Percentiles rank a stretch among this genome's conserved stretches.
These are phyloP conservation scores for Brasilioporus rufonigricans DNA, from an alignment of 768 basidiomycete species.

Conservation along the genomic window DNA sequence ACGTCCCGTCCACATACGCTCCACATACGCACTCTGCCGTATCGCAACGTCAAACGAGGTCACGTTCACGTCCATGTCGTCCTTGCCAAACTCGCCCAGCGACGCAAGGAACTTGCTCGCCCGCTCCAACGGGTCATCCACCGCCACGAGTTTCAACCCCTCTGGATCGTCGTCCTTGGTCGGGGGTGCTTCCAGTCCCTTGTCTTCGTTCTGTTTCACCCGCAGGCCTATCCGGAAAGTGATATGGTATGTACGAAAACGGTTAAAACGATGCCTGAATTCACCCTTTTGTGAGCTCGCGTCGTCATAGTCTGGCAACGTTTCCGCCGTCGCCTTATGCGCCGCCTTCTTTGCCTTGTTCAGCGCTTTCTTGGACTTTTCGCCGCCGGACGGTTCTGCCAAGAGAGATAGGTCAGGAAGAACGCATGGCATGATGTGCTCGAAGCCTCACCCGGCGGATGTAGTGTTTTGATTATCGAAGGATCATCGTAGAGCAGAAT, in stretches of 20 bases:
- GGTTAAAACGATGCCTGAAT: conserved; percentile 15
- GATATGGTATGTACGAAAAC: conserved; percentile 9
- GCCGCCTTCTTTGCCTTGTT: conserved; percentile 86
- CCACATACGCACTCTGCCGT: conserved; percentile 62
- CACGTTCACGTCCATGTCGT: conserved; percentile 69
- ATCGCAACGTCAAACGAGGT: conserved; percentile 78
- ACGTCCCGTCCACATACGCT: background rate
- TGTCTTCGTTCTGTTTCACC: conserved; percentile 53
- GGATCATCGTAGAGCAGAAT: conserved; percentile 71
- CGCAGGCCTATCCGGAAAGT: conserved; percentile 23
- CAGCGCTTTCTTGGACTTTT: conserved; percentile 70
- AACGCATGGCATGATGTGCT: conserved; percentile 30
- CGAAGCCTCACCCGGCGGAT: conserved; percentile 35
- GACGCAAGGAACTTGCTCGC: conserved; percentile 72
- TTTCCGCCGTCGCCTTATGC: conserved; percentile 53
- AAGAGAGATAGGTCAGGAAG: background rate
- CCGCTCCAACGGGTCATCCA: conserved; percentile 66
- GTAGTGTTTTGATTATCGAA: conserved; percentile 43
- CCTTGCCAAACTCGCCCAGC: conserved; percentile 48
- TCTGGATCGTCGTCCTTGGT: conserved; percentile 82
- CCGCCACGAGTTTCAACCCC: conserved; percentile 65
- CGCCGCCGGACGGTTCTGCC: conserved; percentile 15
- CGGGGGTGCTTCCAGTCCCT: conserved; percentile 56
- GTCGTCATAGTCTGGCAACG: conserved; percentile 36
- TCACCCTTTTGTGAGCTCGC: conserved; percentile 60